These are phyloP conservation scores for Centella asiatica DNA, from an alignment of 129 eudicot genomes.

Conservation along the genomic window DNA sequence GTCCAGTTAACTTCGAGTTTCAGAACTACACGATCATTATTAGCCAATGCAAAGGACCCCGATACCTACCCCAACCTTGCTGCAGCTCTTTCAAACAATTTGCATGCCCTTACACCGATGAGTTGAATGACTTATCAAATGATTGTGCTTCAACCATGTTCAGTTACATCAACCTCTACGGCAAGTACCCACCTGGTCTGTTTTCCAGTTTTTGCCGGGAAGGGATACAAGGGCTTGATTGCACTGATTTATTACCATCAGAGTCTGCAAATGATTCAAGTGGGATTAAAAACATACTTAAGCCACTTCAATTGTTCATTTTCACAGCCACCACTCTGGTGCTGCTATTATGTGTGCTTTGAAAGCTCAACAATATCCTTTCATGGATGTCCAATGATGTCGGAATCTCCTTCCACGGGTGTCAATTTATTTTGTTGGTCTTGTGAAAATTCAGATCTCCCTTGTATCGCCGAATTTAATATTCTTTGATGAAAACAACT, in stretches of 20 bases:
- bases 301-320: conserved; percentile 11
- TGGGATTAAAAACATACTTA: conserved; percentile 5
- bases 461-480: neutral
- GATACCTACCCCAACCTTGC: conserved; percentile 40
- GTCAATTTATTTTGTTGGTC: conserved; percentile 4
- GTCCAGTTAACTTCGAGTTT: conserved; percentile 62
- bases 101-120: conserved; percentile 53
- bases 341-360: conserved; percentile 20
- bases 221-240: conserved; percentile 45
- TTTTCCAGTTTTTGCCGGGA: conserved; percentile 51
- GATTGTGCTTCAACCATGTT: conserved; percentile 58
- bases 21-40: conserved; percentile 59
- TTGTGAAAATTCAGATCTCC: conserved; percentile 1
- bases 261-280: conserved; percentile 17
- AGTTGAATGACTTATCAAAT: conserved; percentile 45
- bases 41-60: conserved; percentile 66
- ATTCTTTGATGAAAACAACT: neutral
- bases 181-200: conserved; percentile 55
- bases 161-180: conserved; percentile 55
- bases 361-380: conserved; percentile 13
- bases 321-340: conserved; percentile 17
- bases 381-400: too few species aligned
- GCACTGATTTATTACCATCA: conserved; percentile 41
- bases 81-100: conserved; percentile 57
- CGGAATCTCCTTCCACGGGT: neutral